A percentile compares a stretch with the other conserved stretches of the same genome.
Evolutionary conservation across 2,329 filamentous ascomycete species (phyloP).

Genomic region (Venturia pyrina): DNA sequence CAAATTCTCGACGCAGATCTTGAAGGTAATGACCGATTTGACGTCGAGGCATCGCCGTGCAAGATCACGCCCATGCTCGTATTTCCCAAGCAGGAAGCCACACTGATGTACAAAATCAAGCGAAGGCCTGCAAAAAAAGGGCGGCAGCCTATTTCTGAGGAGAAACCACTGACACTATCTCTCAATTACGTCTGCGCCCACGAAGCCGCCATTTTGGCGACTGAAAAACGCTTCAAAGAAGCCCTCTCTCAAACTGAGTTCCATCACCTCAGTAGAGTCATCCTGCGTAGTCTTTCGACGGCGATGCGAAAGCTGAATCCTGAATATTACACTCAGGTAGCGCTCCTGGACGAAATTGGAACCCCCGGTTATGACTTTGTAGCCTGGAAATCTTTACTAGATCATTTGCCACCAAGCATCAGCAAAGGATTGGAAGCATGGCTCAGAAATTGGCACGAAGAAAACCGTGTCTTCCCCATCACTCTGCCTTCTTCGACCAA

Average conservation of each 20-base stretch:
- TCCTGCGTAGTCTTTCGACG: conserved; percentile 41
- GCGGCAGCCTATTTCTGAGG: conserved; percentile 25
- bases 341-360: conserved; percentile 42
- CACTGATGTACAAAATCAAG: conserved; percentile 68
- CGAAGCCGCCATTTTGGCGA: conserved; percentile 52
- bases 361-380: conserved; percentile 42
- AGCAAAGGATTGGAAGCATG: conserved; percentile 38
- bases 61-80: conserved; percentile 44
- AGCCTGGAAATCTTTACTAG: conserved; percentile 44
- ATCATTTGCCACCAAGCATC: conserved; percentile 36
- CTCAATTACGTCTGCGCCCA: conserved; percentile 69
- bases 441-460: conserved; percentile 49
- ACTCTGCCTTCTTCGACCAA: neutral
- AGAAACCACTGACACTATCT: conserved; percentile 49
- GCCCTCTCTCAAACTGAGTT: conserved; percentile 40
- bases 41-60: conserved; percentile 47
- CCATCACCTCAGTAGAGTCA: conserved; percentile 36
- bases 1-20: conserved; percentile 63
- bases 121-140: conserved; percentile 29
- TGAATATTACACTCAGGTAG: conserved; percentile 43
- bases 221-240: conserved; percentile 36
- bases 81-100: conserved; percentile 73
- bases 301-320: conserved; percentile 36
- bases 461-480: conserved; percentile 21
- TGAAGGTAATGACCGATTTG: conserved; percentile 58